phyloP scores from a whole-genome alignment of 805 yeast genomes.

The Candida golubevii region DNA sequence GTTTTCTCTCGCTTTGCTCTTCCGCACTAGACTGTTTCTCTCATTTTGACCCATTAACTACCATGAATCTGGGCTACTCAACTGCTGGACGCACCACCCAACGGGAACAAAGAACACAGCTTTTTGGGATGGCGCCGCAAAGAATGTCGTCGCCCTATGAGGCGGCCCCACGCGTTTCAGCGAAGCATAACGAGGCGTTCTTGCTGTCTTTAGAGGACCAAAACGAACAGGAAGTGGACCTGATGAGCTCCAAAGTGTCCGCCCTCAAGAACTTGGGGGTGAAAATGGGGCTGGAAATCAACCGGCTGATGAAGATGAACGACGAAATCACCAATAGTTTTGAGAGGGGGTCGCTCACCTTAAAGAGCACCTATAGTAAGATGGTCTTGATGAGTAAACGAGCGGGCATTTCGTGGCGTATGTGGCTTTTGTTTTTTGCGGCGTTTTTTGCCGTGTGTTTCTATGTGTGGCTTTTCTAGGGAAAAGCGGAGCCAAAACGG shows the following conservation, averaged over 20 bases:
- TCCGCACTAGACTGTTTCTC: no score
- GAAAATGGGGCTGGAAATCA: slow-evolving; percentile 42
- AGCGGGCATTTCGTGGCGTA: slow-evolving; percentile 43
- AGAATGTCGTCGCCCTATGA: slow-evolving; percentile 40
- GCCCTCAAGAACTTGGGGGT: slow-evolving; percentile 39
- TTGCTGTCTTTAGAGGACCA: slow-evolving; percentile 42
- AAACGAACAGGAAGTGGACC: slow-evolving; percentile 38
- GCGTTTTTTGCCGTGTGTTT: slow-evolving; percentile 36
- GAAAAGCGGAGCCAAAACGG: not conserved
- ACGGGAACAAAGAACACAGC: slow-evolving; percentile 40
- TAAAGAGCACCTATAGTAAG: slow-evolving; percentile 39
- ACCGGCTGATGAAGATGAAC: slow-evolving; percentile 36
- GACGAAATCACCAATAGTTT: slow-evolving; percentile 39
- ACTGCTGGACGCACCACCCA: slow-evolving; percentile 31
- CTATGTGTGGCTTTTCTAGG: slow-evolving; percentile 35
- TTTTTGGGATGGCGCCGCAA: slow-evolving; percentile 30
- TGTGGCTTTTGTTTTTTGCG: slow-evolving; percentile 40
- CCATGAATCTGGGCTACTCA: slow-evolving; percentile 17
- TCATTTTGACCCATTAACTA: not conserved
- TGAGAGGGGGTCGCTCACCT: slow-evolving; percentile 37
- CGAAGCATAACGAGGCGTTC: slow-evolving; percentile 40
- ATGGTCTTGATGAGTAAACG: slow-evolving; percentile 44
- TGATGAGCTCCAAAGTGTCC: slow-evolving; percentile 39
- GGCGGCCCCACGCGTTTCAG: slow-evolving; percentile 21
- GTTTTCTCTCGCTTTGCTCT: no score